Evolutionary conservation across 225 moss, liverwort and hornwort genomes (phyloP).

Genomic region (Anthoceros angustus): DNA sequence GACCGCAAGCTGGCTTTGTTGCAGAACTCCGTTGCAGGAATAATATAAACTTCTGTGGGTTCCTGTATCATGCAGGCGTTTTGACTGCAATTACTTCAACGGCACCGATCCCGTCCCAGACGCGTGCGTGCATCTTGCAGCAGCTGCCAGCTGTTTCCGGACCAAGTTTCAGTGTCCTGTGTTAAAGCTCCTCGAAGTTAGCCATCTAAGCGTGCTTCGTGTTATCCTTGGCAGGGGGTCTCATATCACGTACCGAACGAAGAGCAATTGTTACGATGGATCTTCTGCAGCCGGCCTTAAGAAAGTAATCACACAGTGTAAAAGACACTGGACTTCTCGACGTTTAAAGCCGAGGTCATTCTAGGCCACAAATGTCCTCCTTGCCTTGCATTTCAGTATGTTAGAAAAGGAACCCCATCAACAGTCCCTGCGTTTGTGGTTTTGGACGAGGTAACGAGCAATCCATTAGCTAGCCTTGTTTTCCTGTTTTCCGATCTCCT

Average conservation of each 20-base stretch:
- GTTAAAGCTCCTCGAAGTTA: not conserved
- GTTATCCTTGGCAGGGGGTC: not conserved
- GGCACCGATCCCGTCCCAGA: not conserved
- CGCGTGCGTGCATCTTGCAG: not conserved
- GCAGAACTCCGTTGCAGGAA: not conserved
- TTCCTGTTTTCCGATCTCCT: not conserved
- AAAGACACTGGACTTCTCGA: not conserved
- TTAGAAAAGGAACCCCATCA: not conserved
- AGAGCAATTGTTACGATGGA: not conserved
- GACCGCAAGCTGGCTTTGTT: not conserved
- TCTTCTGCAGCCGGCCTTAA: not conserved
- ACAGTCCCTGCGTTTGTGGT: not conserved
- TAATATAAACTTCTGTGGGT: not conserved
- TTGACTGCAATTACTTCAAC: not conserved
- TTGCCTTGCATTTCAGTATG: not conserved
- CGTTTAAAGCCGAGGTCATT: not conserved
- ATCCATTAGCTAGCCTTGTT: not conserved
- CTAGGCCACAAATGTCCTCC: not conserved
- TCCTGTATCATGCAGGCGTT: not conserved
- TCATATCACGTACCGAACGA: not conserved
- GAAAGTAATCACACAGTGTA: not conserved
- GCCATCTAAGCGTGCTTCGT: not conserved
- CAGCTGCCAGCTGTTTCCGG: not conserved
- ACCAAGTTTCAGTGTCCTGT: not conserved
- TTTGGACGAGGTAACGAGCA: not conserved